phyloP scores from a whole-genome alignment of 1,139 yeast genomes.

The Blastobotrys buckinghamii region DNA sequence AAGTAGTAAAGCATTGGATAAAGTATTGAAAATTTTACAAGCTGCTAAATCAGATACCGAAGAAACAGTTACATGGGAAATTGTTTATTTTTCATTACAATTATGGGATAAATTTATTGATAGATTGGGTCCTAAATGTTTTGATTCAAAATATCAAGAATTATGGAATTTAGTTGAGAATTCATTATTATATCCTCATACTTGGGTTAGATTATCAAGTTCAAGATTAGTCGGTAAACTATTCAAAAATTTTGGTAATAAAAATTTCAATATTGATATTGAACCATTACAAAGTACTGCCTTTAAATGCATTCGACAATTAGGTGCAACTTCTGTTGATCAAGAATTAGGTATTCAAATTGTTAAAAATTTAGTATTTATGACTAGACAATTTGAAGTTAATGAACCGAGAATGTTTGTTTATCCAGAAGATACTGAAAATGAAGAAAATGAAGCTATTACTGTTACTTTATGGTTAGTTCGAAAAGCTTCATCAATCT shows the following conservation, averaged over 20 bases:
- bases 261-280: constrained; percentile 15
- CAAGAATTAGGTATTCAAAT: constrained; percentile 60
- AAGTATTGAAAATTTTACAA: constrained; percentile 22
- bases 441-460: constrained; percentile 17
- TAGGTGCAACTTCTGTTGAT: constrained; percentile 70
- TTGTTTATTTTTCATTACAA: constrained; percentile 60
- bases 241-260: constrained; percentile 34
- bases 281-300: constrained; percentile 54
- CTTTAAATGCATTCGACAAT: constrained; percentile 64
- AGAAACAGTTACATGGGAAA: constrained; percentile 54
- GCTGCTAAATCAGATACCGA: constrained; percentile 20
- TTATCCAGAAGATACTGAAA: constrained; percentile 20
- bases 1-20: constrained; percentile 19
- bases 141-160: constrained; percentile 27
- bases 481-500: constrained; percentile 51
- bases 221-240: constrained; percentile 55
- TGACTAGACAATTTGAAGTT: constrained; percentile 59
- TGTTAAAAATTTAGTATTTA: constrained; percentile 59
- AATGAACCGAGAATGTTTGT: constrained; percentile 37
- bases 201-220: constrained; percentile 79
- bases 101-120: constrained; percentile 40
- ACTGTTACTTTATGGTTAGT: constrained; percentile 59
- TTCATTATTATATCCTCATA: constrained; percentile 73
- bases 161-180: constrained; percentile 53
- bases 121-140: constrained; percentile 29